A percentile compares a stretch with the other conserved stretches of the same genome.
Conservation (phyloP, 1,284 basidiomycete species). For the Earliella scabrosa region DNA sequence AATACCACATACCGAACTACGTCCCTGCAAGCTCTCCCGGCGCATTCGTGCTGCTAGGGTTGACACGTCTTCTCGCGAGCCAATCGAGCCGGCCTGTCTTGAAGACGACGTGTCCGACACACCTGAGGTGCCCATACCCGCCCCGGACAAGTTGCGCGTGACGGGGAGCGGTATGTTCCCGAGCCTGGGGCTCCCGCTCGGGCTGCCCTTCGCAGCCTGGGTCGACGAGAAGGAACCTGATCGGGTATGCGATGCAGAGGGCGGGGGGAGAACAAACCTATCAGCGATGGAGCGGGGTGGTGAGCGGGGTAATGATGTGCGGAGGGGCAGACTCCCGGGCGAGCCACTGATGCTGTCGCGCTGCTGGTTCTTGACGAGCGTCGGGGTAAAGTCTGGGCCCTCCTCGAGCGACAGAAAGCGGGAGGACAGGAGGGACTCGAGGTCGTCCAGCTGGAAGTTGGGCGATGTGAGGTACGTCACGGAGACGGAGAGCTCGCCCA, state of each 20-base stretch:
- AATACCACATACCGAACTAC: conserved; percentile 42
- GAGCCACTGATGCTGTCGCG: conserved; percentile 52
- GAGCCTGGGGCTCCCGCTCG: conserved; percentile 39
- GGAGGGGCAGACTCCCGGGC: conserved; percentile 47
- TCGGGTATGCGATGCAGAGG: conserved; percentile 40
- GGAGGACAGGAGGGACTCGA: conserved; percentile 73
- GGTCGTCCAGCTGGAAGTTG: conserved; percentile 72
- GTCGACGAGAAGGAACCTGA: conserved; percentile 39
- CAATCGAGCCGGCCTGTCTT: conserved; percentile 40
- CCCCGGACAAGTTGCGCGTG: conserved; percentile 28
- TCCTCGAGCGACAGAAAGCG: conserved; percentile 68
- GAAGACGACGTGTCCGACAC: conserved; percentile 45
- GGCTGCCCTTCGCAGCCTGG: conserved; percentile 28
- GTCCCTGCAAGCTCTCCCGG: conserved; percentile 43
- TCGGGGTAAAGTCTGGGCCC: conserved; percentile 65
- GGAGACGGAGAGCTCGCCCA: conserved; percentile 64
- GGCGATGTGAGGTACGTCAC: conserved; percentile 67
- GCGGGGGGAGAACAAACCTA: conserved; percentile 57
- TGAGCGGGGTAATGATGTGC: conserved; percentile 47
- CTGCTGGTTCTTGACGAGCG: conserved; percentile 58
- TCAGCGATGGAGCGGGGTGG: conserved; percentile 55
- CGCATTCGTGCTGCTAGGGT: conserved; percentile 42
- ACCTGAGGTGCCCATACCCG: conserved; percentile 37
- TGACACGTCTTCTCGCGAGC: conserved; percentile 45
- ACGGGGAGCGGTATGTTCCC: conserved; percentile 39